These are phyloP conservation scores for Pythium aquatile DNA, from an alignment of 352 stramenopile genomes.

Conservation along the genomic window DNA sequence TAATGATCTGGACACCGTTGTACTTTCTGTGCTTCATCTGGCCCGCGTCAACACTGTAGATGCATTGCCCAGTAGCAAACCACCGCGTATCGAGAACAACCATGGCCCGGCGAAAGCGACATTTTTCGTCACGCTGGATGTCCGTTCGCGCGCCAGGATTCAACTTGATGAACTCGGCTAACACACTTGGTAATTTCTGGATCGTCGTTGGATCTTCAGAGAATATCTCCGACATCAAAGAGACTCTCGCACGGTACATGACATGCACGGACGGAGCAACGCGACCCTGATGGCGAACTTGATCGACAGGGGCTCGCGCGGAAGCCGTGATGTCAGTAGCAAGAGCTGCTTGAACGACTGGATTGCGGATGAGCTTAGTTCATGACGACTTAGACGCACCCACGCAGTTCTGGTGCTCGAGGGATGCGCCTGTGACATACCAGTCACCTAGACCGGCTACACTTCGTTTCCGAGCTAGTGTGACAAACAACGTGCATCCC, in stretches of 20 bases:
- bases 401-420: too few species aligned
- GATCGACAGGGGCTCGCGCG: not conserved
- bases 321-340: not conserved
- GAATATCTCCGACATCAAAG: not conserved
- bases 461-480: too few species aligned
- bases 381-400: not conserved
- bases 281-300: not conserved
- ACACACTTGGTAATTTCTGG: not conserved
- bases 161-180: not conserved
- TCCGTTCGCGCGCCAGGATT: not conserved
- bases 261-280: not conserved
- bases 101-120: slow-evolving; percentile 17
- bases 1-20: slow-evolving; percentile 24
- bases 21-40: slow-evolving; percentile 34
- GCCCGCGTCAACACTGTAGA: slow-evolving; percentile 14
- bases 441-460: too few species aligned
- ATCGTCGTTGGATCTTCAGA: not conserved
- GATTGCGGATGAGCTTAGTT: not conserved
- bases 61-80: slow-evolving; percentile 10
- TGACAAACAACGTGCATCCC: too few species aligned
- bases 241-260: not conserved
- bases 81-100: slow-evolving; percentile 8
- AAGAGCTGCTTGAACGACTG: not conserved
- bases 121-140: slow-evolving; percentile 1
- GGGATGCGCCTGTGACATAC: too few species aligned